Evolutionary conservation across 768 basidiomycete species (phyloP).

Genomic region (Trichaptum fuscoviolaceum): DNA sequence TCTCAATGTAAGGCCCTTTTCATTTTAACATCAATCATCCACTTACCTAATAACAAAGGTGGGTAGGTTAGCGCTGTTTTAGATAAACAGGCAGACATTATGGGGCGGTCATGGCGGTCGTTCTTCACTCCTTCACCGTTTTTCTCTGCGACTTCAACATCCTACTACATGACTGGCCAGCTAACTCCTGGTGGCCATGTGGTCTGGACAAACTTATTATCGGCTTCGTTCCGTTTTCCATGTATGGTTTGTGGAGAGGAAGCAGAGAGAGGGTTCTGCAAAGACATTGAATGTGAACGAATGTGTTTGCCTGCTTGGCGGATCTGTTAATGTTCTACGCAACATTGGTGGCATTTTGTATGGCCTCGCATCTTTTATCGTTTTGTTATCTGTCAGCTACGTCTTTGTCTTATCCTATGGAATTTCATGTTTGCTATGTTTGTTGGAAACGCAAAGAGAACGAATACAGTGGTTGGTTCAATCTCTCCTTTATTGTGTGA

Average conservation of each 20-base stretch:
- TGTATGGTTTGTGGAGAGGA: not conserved
- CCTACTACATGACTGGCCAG: not conserved
- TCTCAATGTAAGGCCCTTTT: not conserved
- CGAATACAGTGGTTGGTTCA: too few species aligned
- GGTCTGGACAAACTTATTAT: not conserved
- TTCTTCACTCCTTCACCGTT: not conserved
- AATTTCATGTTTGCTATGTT: not conserved
- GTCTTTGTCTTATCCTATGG: not conserved
- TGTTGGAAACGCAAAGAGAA: too few species aligned
- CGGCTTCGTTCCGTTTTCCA: not conserved
- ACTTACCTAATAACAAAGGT: not conserved
- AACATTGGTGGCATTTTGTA: not conserved
- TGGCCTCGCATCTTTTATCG: not conserved
- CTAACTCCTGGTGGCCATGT: not conserved
- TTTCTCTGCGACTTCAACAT: not conserved
- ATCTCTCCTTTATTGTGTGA: too few species aligned
- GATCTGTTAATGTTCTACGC: not conserved
- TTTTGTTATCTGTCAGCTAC: not conserved
- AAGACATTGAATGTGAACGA: not conserved
- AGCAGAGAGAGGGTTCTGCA: not conserved
- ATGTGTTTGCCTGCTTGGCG: not conserved
- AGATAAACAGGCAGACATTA: not conserved
- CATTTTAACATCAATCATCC: not conserved
- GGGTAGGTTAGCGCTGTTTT: not conserved
- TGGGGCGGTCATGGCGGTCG: not conserved